Base-by-base conservation (phyloP, 225 moss, liverwort and hornwort species). In the Pseudisothecium myosuroides region DNA sequence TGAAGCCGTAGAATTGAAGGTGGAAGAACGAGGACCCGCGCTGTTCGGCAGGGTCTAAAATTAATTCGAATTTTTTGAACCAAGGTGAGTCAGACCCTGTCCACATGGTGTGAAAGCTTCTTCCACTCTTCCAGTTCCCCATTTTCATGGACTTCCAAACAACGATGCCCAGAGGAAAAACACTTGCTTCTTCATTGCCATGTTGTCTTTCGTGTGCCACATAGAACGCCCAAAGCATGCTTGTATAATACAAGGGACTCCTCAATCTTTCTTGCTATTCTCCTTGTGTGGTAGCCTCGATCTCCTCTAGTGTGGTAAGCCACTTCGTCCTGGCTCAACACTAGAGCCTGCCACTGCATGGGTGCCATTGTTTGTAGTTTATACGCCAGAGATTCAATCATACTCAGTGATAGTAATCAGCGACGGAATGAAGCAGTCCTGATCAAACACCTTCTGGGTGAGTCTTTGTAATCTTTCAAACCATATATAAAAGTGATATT, bases 381-480 rank as follows among this genome's bases (percentile, higher is more conserved):
- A n/a, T n/a, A n/a, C 34, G 76, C 76, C 85, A 92, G 76, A 81
- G 68, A 39, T 63, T 87, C 85, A 76, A 85, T 87, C 31, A 43
- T 67, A 69, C 52, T 62, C 32, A 21, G 28, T 19, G 32, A 47
- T n/a, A 31, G 66, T 31, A 75, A 81, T 93, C 89, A 93, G 65
- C 83, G 88, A 91, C 90, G 94, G 88, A 98, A 98, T 32, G 91
- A 91, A 32, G 95, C 94, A 49, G 94, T 92, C 55, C 97, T 92
- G 88, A 52, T 52, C 52, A 52, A 15, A 52, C 52, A 52, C 52
- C 52, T 52, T 52, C 52, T 52, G 14, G 52, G 15, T 14, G 17
- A 54, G 17, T 17, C 17, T 17, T 17, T 54, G 17, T 5, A 54
- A 54, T 54, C 54, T 54, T 54, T 54, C 17, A 54, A 54, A 17